These are phyloP conservation scores for Botryosphaeria agaves DNA, from an alignment of 2,329 filamentous ascomycete species.

Conservation along the genomic window DNA sequence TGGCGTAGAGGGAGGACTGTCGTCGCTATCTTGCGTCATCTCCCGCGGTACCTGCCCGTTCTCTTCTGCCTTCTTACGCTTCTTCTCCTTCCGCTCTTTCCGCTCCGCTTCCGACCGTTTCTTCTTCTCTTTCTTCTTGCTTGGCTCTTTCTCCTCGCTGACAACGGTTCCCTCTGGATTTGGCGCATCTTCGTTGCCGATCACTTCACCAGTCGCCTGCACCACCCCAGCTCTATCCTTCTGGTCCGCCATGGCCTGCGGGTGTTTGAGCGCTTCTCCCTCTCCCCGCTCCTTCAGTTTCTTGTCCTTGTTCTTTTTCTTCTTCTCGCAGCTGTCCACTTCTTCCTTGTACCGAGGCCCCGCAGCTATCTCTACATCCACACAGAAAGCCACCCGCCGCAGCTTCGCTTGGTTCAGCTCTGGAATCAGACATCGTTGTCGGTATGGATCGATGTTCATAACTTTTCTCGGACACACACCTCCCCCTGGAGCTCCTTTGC, in stretches of 20 bases:
- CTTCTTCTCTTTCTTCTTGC: conserved; percentile 86
- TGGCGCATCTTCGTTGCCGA: conserved; percentile 19
- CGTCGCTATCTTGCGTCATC: conserved; percentile 50
- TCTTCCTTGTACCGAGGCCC: conserved; percentile 52
- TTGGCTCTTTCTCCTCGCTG: conserved; percentile 16
- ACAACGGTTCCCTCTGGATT: conserved; percentile 21
- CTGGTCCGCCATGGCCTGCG: conserved; percentile 35
- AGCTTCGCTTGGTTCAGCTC: conserved; percentile 71
- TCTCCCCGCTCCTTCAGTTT: conserved; percentile 50
- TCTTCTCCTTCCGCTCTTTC: conserved; percentile 82
- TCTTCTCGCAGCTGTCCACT: conserved; percentile 28
- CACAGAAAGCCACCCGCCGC: conserved; percentile 80
- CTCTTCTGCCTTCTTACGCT: conserved; percentile 66
- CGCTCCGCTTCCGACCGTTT: conserved; percentile 86
- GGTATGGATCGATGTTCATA: conserved; percentile 67
- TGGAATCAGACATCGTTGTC: conserved; percentile 61
- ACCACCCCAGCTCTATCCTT: conserved; percentile 33
- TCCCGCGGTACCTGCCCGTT: conserved; percentile 80
- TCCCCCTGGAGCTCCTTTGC: conserved; percentile 39
- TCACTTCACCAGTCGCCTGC: conserved; percentile 17
- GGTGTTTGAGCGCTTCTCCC: conserved; percentile 54
- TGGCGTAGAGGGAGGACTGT: conserved; percentile 17
- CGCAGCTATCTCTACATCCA: conserved; percentile 92
- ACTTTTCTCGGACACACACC: conserved; percentile 64
- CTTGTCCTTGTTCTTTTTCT: conserved; percentile 45